A percentile compares a stretch with the other conserved stretches of the same genome.
phyloP scores from a whole-genome alignment of 2,329 filamentous ascomycete species.

The Thelonectria blattea region DNA sequence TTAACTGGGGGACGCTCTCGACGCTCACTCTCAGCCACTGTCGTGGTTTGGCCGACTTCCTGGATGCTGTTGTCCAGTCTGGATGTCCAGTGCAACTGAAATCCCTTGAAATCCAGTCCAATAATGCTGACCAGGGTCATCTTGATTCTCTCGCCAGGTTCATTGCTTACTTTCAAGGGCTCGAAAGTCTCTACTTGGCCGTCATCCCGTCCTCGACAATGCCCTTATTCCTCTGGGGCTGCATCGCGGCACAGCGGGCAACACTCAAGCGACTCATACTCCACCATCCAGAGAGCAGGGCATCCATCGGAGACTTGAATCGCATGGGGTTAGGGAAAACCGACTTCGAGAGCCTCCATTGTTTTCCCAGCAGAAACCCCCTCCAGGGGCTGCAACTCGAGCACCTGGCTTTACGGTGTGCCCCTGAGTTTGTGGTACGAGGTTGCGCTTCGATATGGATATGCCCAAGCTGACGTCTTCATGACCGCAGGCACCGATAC shows the following conservation, averaged over 20 bases:
- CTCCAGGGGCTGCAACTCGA: neutral
- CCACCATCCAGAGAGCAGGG: neutral
- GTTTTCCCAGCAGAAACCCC: neutral
- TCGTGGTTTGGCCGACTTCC: neutral
- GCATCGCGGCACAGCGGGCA: neutral
- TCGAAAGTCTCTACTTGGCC: neutral
- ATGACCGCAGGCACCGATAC: neutral
- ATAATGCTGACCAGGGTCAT: neutral
- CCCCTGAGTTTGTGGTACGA: neutral
- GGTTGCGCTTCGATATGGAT: neutral
- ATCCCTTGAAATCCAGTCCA: neutral
- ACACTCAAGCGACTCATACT: neutral
- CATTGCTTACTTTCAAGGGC: neutral
- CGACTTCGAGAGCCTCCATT: neutral
- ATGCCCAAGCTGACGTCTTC: neutral
- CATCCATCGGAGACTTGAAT: neutral
- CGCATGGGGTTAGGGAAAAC: neutral
- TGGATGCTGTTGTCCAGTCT: neutral
- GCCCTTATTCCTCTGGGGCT: neutral
- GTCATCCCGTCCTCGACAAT: neutral
- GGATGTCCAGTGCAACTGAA: neutral
- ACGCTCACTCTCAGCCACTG: neutral
- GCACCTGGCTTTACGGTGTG: neutral
- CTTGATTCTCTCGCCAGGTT: neutral
- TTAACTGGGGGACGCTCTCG: neutral